Percentiles rank a stretch among this genome's conserved stretches.
phyloP scores from a whole-genome alignment of 352 stramenopile genomes.

The Stramenopiles sp. region DNA sequence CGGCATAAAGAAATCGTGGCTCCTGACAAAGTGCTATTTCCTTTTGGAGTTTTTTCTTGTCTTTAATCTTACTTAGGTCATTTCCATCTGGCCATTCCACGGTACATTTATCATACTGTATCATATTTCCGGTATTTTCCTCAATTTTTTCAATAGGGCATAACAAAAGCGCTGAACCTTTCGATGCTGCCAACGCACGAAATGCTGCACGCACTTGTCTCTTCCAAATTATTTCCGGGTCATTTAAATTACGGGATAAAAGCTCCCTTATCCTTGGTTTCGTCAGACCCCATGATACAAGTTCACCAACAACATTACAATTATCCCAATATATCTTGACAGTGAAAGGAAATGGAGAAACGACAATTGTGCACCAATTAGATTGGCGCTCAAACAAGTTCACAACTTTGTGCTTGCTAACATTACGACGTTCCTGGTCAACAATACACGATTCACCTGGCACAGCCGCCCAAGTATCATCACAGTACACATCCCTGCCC shows the following conservation, averaged over 20 bases:
- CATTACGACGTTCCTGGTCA: background rate
- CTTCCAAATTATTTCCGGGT: background rate
- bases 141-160: background rate
- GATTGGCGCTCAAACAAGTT: background rate
- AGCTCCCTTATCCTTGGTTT: background rate
- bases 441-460: background rate
- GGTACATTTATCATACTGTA: background rate
- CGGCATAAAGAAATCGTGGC: background rate
- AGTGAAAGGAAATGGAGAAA: background rate
- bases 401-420: background rate
- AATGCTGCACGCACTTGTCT: background rate
- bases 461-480: background rate
- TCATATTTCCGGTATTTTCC: background rate
- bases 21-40: background rate
- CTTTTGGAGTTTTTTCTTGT: background rate
- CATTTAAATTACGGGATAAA: background rate
- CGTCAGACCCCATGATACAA: background rate
- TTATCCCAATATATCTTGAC: conserved; percentile 4
- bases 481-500: background rate
- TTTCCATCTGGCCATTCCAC: background rate
- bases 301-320: background rate
- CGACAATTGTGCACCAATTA: background rate
- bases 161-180: background rate
- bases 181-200: background rate
- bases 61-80: background rate